Base-by-base conservation (phyloP, 306 rosid genomes). In the Pyrus pyrifolia region DNA sequence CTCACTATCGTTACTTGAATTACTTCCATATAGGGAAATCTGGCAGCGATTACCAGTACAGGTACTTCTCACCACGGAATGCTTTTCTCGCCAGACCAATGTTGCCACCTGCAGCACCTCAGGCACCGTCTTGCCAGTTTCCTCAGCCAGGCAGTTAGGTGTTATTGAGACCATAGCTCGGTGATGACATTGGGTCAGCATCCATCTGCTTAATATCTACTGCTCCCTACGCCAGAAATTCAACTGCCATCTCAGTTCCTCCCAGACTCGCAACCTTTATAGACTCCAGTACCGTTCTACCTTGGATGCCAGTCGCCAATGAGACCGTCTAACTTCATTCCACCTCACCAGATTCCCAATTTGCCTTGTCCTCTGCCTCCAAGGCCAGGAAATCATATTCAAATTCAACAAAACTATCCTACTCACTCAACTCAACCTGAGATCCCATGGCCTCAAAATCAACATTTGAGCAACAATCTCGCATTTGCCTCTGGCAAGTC, bases 1-100 rank as follows among this genome's bases (percentile, higher is more conserved):
- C 52, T 23, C 72, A 80, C 66, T 15, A 21, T 71, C 68, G 60
- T 74, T 75, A 19, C 64, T 80, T 77, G 67, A 67, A 69, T 72
- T 77, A 27, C 73, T 80, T 80, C 72, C 68, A 42, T 83, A 71
- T 80, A 95, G 97, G 99, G 86, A 77, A 95, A 87, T 86, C 74
- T 93, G 72, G 84, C 84, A n/a, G 64, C 93, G 55, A 84, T 77
- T 74, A 73, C 88, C 68, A 53, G 89, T 40, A 52, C 85, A 44
- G 57, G 89, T 63, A 70, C 74, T 65, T 80, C 75, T 68, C 83
- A 60, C 21, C 51, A 17, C 90, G 76, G 60, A 87, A 80, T 73
- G 77, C 79, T 63, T 69, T 44, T 11, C 88, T 67, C 1, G 11
- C 75, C 19, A 65, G 45, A 44, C 65, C 71, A 21, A 17, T 81